Evolutionary conservation across 2,329 filamentous ascomycete genomes (phyloP), one percentile per base, ranked within the genome.

Genomic region (Colletotrichum orbiculare): DNA sequence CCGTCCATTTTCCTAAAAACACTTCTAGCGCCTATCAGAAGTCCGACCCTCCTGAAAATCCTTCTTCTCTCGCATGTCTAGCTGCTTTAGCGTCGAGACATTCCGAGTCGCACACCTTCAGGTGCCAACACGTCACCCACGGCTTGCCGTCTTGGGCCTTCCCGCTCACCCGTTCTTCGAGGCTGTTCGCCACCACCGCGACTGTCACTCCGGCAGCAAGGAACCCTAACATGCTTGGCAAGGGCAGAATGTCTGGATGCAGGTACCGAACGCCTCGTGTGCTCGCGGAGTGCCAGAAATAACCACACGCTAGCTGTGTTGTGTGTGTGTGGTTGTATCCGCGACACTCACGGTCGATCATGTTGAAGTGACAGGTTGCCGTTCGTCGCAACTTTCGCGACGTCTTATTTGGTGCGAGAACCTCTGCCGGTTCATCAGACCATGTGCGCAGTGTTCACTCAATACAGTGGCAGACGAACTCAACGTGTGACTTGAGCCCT

Each of bases 141-240:
- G 59, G 63, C 46, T 66, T 63, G 13, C 58, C 58, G 8, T 48
- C 41, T 57, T 63, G 8, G 43, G 63, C 37, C 42, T 49, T 64
- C 37, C 63, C 63, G 63, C 35, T 47, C 41, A 37, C 12, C 41
- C 25, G 38, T 43, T 7, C 56, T 38, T 47, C n/a, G 25, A 48
- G 13, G 47, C 35, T 52, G 33, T 45, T 62, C 43, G 63, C 63
- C 63, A 56, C 61, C 50, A 46, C 42, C 39, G 49, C 38, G 58
- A 53, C 47, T 39, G 25, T 33, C 46, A 57, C 52, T 39, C 52
- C 52, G 15, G 34, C 41, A 47, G 39, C 12, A 45, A 49, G 12
- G 52, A 25, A 25, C 25, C 25, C 25, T 13, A 41, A 33, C 15
- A 43, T 48, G 34, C 25, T 15, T 33, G 8, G 41, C 35, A 34